Base-by-base conservation (phyloP, 768 basidiomycete species). In the Termitomyces titanicus region DNA sequence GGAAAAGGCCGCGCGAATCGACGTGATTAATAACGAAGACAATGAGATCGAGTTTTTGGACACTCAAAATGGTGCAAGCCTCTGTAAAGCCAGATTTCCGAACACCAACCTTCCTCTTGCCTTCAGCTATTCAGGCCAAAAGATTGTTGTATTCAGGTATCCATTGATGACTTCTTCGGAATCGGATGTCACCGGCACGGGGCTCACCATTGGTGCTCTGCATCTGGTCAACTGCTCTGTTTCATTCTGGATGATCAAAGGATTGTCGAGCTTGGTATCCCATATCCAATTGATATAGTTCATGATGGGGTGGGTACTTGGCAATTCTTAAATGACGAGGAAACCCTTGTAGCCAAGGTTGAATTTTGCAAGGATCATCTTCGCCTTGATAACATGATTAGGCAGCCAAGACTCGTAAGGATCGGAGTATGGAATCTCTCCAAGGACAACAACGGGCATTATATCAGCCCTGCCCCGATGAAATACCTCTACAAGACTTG, bases 71-170 rank as follows among this genome's bases (percentile, higher is more conserved):
- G 56, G 52, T 6, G 5, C 10, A 3, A 38, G 29, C 8, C 5
- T 57, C 34, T 50, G 3, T 17, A 27, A 20, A 18, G 18, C 35
- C 18, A 18, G 5, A n/a, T 50, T 55, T 25, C 17, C 15, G 0
- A 9, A 55, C 7, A 25, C 40, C 1, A 9, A 24, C 20, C 20
- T 34, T 50, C 33, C 37, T 17, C 40, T 49, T 17, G n/a, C 31
- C 17, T 53, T 53, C 39, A 57, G 56, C 31, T 2, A 47, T 27
- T 47, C 56, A 13, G 56, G 56, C 9, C 24, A 48, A 20, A 57
- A 48, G 22, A 47, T 57, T 44, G 25, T 43, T 27, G n/a, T 51
- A 17, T 33, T 9, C 18, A 42, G 15, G 25, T 4, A 33, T 18
- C 10, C 1, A 20, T 51, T 20, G 15, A 5, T 7, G 4, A 13